Base-by-base conservation (phyloP, 179 eudicot species). In the Corrigiola litoralis region DNA sequence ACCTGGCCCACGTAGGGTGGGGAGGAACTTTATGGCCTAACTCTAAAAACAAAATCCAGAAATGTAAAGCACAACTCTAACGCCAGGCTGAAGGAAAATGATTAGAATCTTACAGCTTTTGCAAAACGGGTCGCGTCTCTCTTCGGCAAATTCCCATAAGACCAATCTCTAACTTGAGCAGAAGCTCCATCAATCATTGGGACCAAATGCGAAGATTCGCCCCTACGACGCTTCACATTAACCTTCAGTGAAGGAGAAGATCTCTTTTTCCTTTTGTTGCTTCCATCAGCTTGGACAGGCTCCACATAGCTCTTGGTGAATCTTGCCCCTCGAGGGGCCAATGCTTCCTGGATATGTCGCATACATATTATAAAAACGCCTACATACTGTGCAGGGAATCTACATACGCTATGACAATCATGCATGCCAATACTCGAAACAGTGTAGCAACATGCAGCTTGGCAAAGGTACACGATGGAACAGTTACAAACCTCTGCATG, bases 111-210 rank as follows among this genome's bases (percentile, higher is more conserved):
- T 77, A 95, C 99, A 72, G 90, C 95, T 61, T 91, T 86, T 37
- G 80, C 81, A 81, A 95, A 95, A 42, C 97, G 96, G 23, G 96
- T 76, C 55, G 99, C 99, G 44, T 95, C 99, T 84, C 97, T 84
- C 79, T 95, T 95, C 3, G 99, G 72, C 72, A 95, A 61, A 83
- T 85, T 92, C 51, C 99, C 97, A 78, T 75, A 81, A 33, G 99
- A 88, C 99, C 99, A 95, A 44, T 94, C 92, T 70, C 99, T 87
- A 44, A 77, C 95, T 89, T 95, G 98, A 65, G 95, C 98, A 72
- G 86, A 71, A 62, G 98, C 90, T 65, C 99, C 98, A 38, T 87
- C 98, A 73, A 92, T 83, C 78, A 83, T 81, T 37, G 98, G 96
- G 18, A 73, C 77, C 40, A 82, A 72, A 79, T 75, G 78, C 42